A percentile compares a stretch with the other conserved stretches of the same genome.
phyloP scores from a whole-genome alignment of 495 filamentous ascomycete genomes.

The Bathelium albidoporum region DNA sequence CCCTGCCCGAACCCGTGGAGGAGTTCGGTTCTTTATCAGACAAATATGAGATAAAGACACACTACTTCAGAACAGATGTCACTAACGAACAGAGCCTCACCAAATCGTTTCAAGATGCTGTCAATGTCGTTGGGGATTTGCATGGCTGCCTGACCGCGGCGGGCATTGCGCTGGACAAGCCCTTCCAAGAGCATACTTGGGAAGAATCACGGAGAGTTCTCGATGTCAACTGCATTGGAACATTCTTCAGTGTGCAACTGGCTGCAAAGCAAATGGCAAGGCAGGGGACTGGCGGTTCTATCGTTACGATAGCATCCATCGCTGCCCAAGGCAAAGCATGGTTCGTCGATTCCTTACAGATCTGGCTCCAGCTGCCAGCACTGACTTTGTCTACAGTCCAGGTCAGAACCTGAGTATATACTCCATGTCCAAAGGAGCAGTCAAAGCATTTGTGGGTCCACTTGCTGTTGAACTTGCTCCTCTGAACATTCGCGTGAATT shows the following conservation, averaged over 20 bases:
- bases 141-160: not conserved
- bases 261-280: not conserved
- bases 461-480: conserved; percentile 15
- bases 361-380: not conserved
- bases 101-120: not conserved
- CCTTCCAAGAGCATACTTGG: not conserved
- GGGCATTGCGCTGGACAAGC: not conserved
- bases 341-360: not conserved
- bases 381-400: conserved; percentile 1
- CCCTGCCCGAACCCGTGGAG: conserved; percentile 1
- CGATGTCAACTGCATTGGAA: not conserved
- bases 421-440: conserved; percentile 18
- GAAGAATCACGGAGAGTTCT: not conserved
- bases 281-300: conserved; percentile 8
- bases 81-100: not conserved
- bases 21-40: not conserved
- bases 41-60: not conserved
- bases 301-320: conserved; percentile 18
- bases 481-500: conserved; percentile 13
- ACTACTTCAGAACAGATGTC: not conserved
- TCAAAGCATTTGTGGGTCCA: conserved; percentile 13
- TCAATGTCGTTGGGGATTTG: not conserved
- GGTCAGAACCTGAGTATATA: conserved; percentile 14
- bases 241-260: not conserved
- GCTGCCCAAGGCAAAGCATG: conserved; percentile 8